phyloP scores from a whole-genome alignment of 768 basidiomycete species.

The Pisolithus albus region DNA sequence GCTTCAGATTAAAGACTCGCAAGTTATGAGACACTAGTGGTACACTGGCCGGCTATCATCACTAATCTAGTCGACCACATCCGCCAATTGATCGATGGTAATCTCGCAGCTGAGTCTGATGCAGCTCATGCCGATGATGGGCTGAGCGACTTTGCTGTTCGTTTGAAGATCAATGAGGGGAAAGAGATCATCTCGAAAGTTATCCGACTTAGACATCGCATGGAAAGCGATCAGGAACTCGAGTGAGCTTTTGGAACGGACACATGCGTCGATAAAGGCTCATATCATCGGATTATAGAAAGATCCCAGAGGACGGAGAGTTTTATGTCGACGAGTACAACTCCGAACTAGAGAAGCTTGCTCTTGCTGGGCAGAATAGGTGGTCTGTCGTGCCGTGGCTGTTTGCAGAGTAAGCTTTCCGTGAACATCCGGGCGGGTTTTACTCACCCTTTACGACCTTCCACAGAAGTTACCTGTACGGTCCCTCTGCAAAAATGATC shows the following conservation, averaged over 20 bases:
- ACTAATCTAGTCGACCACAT: conserved; percentile 74
- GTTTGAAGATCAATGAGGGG: conserved; percentile 61
- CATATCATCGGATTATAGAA: conserved; percentile 32
- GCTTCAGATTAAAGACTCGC: neutral
- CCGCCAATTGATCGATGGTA: conserved; percentile 57
- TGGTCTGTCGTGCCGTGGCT: conserved; percentile 97
- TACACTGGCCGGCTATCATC: conserved; percentile 80
- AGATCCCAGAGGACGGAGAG: conserved; percentile 71
- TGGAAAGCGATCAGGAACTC: conserved; percentile 68
- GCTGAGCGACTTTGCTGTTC: conserved; percentile 10
- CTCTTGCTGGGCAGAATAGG: conserved; percentile 44
- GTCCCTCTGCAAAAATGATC: conserved; percentile 5
- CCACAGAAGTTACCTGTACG: conserved; percentile 67
- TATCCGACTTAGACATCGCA: conserved; percentile 79
- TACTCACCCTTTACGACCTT: neutral
- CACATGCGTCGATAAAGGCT: neutral
- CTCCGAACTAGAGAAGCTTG: conserved; percentile 50
- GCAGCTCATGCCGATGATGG: conserved; percentile 8
- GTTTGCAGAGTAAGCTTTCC: conserved; percentile 74
- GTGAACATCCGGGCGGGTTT: neutral
- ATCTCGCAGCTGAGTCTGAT: conserved; percentile 38
- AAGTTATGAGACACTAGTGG: conserved; percentile 74
- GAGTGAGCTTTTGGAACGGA: conserved; percentile 39
- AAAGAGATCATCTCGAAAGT: conserved; percentile 68
- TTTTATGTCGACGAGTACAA: conserved; percentile 72